Percentiles rank a stretch among this genome's conserved stretches.
These are phyloP conservation scores for Verticillium alfalfae DNA, from an alignment of 2,329 filamentous ascomycete species.

Conservation along the genomic window DNA sequence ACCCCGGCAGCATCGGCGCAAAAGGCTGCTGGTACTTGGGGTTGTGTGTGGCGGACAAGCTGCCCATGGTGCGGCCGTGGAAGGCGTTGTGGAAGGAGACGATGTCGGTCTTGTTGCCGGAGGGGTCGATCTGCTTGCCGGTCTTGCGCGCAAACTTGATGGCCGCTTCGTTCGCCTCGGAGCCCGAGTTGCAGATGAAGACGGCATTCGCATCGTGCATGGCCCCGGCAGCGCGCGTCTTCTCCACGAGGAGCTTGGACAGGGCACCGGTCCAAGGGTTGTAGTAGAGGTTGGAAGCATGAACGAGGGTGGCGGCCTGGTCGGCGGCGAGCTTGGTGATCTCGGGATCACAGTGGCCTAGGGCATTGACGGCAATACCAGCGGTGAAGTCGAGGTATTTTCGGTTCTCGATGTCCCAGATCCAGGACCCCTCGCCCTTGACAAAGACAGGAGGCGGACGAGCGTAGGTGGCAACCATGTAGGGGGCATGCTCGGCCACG, in stretches of 20 bases:
- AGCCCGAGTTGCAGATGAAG: slow-evolving; percentile 94
- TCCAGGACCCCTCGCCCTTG: slow-evolving; percentile 76
- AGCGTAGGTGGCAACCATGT: slow-evolving; percentile 94
- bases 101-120: slow-evolving; percentile 71
- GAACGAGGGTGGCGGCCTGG: slow-evolving; percentile 76
- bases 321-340: slow-evolving; percentile 70
- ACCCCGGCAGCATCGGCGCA: slow-evolving; percentile 90
- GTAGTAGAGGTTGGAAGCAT: slow-evolving; percentile 94
- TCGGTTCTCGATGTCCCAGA: slow-evolving; percentile 86
- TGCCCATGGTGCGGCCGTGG: slow-evolving; percentile 94
- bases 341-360: slow-evolving; percentile 84
- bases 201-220: slow-evolving; percentile 77
- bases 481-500: slow-evolving; percentile 70
- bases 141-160: slow-evolving; percentile 95
- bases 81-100: slow-evolving; percentile 91
- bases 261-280: slow-evolving; percentile 92
- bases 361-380: slow-evolving; percentile 89
- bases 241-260: slow-evolving; percentile 77
- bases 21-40: slow-evolving; percentile 97
- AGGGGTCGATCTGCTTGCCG: slow-evolving; percentile 68
- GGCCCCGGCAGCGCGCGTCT: slow-evolving; percentile 70
- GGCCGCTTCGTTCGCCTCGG: slow-evolving; percentile 95
- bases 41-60: slow-evolving; percentile 92
- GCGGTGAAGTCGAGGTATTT: slow-evolving; percentile 93
- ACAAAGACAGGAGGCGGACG: slow-evolving; percentile 87